These are phyloP conservation scores for Solanum hybrid DNA, from an alignment of 305 asterid genomes.

Conservation along the genomic window DNA sequence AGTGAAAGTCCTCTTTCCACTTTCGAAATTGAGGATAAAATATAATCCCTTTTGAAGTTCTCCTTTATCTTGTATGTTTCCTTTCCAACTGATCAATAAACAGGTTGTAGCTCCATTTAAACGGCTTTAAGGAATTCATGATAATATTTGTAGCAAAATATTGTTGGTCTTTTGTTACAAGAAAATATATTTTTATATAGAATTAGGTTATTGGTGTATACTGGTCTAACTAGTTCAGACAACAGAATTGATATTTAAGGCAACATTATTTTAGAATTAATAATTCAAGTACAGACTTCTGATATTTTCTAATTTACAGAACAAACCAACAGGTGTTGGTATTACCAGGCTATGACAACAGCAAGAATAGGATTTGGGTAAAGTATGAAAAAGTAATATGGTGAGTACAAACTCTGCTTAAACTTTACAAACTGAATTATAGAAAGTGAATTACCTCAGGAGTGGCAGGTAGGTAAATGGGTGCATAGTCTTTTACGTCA, in stretches of 20 bases:
- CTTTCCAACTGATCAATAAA: neutral
- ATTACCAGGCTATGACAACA: neutral
- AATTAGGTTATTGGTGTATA: neutral
- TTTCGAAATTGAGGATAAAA: neutral
- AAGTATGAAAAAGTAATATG: neutral
- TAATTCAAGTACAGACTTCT: neutral
- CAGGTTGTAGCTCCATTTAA: neutral
- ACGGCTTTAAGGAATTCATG: neutral
- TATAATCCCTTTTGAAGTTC: neutral
- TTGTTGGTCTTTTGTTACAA: neutral
- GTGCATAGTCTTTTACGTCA: conserved; percentile 59
- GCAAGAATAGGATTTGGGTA: neutral
- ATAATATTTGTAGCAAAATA: neutral
- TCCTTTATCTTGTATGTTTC: neutral
- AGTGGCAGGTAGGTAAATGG: conserved; percentile 66
- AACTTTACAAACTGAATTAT: neutral
- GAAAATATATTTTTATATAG: neutral
- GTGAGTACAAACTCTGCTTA: neutral
- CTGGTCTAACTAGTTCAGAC: neutral
- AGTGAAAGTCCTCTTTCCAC: neutral
- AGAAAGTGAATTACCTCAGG: conserved; percentile 46
- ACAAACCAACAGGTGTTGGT: neutral
- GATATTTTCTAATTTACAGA: neutral
- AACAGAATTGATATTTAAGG: neutral
- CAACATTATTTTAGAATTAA: neutral